Evolutionary conservation across 129 eudicot species (phyloP).

Genomic region (Apium graveolens): DNA sequence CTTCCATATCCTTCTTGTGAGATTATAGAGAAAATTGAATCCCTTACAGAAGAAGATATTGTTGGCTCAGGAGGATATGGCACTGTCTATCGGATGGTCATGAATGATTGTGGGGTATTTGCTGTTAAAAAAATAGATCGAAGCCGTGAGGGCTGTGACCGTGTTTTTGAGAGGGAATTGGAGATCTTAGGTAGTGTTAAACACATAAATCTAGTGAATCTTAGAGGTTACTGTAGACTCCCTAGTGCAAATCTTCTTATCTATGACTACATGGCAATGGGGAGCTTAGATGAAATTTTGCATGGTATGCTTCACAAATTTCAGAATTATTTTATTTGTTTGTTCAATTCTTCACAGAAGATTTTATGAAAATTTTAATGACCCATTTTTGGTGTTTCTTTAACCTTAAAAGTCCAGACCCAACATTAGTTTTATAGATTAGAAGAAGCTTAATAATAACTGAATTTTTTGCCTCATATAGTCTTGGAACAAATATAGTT

Average conservation of each 20-base stretch:
- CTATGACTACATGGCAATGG: conserved; percentile 83
- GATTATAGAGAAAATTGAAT: conserved; percentile 83
- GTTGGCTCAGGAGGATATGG: conserved; percentile 98
- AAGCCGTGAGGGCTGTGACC: conserved; percentile 75
- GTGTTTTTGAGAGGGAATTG: conserved; percentile 74
- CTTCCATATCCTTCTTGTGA: conserved; percentile 93
- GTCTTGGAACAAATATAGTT: not conserved
- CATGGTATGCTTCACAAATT: conserved; percentile 47
- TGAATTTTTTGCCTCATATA: not conserved
- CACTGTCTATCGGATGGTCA: conserved; percentile 91
- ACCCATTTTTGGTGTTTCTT: not conserved
- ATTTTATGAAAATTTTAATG: not conserved
- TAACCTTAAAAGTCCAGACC: not conserved
- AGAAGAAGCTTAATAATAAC: not conserved
- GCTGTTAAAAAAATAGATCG: conserved; percentile 88
- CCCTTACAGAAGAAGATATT: conserved; percentile 74
- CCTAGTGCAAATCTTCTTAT: conserved; percentile 87
- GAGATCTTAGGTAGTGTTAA: conserved; percentile 87
- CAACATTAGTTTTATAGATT: not conserved
- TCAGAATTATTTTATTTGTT: not conserved
- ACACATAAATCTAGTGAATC: conserved; percentile 86
- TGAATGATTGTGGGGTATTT: conserved; percentile 98
- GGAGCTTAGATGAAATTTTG: conserved; percentile 70
- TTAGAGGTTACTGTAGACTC: conserved; percentile 88
- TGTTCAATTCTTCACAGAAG: not conserved